Evolutionary conservation across 148 eudicot genomes (phyloP).

Genomic region (Chenopodium quinoa): DNA sequence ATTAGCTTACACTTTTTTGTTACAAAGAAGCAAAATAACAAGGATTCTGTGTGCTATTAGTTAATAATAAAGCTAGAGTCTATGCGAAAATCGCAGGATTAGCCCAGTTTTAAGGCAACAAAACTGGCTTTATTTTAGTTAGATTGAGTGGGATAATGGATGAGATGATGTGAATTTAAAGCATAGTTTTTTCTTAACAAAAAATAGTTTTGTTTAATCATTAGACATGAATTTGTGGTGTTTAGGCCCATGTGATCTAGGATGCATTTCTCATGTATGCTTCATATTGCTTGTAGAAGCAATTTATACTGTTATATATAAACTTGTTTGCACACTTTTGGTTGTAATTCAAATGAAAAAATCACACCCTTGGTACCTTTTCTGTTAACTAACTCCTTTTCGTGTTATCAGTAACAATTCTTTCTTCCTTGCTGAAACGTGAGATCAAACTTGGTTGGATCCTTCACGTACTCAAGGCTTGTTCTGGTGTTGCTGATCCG

Average conservation of each 20-base stretch:
- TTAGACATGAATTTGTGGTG: constrained; percentile 21
- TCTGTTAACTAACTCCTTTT: constrained; percentile 21
- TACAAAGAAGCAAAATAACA: background rate
- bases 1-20: too few relatives aligned
- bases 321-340: constrained; percentile 23
- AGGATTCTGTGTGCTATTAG: background rate
- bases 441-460: background rate
- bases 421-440: background rate
- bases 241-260: constrained; percentile 72
- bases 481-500: background rate
- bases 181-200: constrained; percentile 18
- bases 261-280: constrained; percentile 50
- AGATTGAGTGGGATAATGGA: constrained; percentile 29
- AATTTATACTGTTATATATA: constrained; percentile 24
- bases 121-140: constrained; percentile 47
- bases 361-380: constrained; percentile 15
- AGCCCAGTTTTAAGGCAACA: constrained; percentile 50
- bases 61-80: background rate
- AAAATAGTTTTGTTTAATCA: background rate
- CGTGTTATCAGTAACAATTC: background rate
- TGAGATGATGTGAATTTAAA: constrained; percentile 34
- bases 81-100: constrained; percentile 25
- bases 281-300: constrained; percentile 6
- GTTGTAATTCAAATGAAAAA: constrained; percentile 20
- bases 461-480: background rate